These are phyloP conservation scores for Vitis labrusca DNA, from an alignment of 164 flowering plant species.

Conservation along the genomic window DNA sequence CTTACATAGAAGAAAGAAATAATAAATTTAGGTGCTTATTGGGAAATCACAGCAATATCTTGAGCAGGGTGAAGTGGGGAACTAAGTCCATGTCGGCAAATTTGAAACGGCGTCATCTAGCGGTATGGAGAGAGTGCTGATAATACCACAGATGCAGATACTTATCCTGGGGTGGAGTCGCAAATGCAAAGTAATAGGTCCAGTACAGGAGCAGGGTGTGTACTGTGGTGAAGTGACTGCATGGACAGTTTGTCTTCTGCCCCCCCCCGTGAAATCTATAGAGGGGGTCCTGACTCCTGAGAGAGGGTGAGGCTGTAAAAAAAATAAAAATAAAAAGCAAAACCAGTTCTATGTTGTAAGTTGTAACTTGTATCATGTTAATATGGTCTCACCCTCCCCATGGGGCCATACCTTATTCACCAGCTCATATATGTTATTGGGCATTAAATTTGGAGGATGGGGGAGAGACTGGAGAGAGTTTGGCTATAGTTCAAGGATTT, in stretches of 20 bases:
- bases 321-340: constrained; percentile 4
- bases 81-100: no score
- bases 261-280: constrained; percentile 38
- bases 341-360: not conserved
- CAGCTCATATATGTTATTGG: no score
- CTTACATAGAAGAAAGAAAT: no score
- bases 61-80: no score
- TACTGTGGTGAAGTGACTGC: constrained; percentile 51
- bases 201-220: constrained; percentile 28
- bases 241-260: constrained; percentile 43
- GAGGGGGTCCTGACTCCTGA: not conserved
- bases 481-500: not conserved
- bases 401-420: no score
- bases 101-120: constrained; percentile 13
- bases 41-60: no score
- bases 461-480: not conserved
- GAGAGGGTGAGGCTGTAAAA: no score
- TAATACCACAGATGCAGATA: constrained; percentile 6
- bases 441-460: not conserved
- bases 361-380: constrained; percentile 1
- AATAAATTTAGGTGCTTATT: no score
- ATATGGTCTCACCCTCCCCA: not conserved
- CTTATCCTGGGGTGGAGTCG: not conserved
- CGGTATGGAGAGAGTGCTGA: not conserved
- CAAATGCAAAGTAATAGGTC: constrained; percentile 4